Percentiles rank a stretch among this genome's conserved stretches.
Evolutionary conservation across 208 protist species (phyloP).

Genomic region (Herpetomonas tarakana): DNA sequence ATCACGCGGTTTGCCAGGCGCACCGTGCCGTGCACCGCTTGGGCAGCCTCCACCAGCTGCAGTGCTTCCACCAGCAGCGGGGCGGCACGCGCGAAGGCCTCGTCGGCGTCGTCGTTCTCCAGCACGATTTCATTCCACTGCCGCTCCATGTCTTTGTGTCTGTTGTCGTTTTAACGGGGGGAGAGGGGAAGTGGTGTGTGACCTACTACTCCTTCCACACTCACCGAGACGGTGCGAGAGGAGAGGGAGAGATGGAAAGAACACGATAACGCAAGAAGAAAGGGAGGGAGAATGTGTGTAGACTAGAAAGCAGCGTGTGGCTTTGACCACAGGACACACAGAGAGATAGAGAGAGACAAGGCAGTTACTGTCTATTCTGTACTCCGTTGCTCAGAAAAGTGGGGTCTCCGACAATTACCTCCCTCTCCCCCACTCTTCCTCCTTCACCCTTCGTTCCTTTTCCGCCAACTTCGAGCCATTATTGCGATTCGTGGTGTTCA

Average conservation of each 20-base stretch:
- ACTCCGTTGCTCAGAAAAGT: no score
- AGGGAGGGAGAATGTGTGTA: no score
- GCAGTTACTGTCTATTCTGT: no score
- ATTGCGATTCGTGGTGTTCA: neutral
- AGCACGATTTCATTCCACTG: conserved; percentile 69
- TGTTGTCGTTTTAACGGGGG: no score
- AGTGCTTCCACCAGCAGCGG: conserved; percentile 56
- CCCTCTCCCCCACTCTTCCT: neutral
- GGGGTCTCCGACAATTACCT: no score
- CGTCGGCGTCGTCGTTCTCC: conserved; percentile 63
- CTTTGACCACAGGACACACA: no score
- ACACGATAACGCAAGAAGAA: no score
- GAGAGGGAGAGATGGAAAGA: neutral
- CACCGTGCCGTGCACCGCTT: conserved; percentile 22
- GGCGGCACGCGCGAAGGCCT: conserved; percentile 42
- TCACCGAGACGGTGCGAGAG: neutral
- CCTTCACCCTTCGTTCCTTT: neutral
- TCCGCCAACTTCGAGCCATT: no score
- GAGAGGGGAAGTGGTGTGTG: no score
- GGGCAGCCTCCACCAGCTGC: conserved; percentile 35
- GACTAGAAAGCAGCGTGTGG: no score
- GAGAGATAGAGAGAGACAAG: no score
- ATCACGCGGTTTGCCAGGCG: conserved; percentile 20
- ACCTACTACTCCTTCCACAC: conserved; percentile 2
- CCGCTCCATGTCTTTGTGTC: conserved; percentile 22